These are phyloP conservation scores for Leccinum imitatum DNA, from an alignment of 768 basidiomycete species.

Conservation along the genomic window DNA sequence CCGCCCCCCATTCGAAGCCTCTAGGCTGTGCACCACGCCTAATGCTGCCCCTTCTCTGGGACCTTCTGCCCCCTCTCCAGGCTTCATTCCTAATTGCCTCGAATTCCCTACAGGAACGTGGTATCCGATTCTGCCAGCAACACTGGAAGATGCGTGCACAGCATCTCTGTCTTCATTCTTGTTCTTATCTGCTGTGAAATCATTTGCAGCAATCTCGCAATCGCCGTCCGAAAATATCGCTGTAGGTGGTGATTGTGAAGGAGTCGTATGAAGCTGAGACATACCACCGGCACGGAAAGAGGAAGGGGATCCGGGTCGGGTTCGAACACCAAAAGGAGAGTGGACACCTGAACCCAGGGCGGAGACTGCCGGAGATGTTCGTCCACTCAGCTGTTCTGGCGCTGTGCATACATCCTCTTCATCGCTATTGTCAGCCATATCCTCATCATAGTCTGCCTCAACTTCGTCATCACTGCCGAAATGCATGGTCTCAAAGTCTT, in stretches of 20 bases:
- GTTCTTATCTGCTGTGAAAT: conserved; percentile 6
- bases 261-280: not conserved
- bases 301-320: conserved; percentile 5
- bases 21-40: conserved; percentile 24
- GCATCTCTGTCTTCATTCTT: not conserved
- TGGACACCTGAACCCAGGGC: conserved; percentile 16
- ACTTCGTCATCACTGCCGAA: conserved; percentile 25
- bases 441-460: conserved; percentile 31
- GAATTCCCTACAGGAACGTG: not conserved
- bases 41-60: conserved; percentile 13
- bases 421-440: conserved; percentile 29
- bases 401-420: conserved; percentile 26
- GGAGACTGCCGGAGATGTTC: conserved; percentile 27
- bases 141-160: conserved; percentile 5
- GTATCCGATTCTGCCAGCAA: conserved; percentile 2
- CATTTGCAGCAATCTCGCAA: not conserved
- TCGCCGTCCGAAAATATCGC: conserved; percentile 3
- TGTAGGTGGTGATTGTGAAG: conserved; percentile 14
- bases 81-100: conserved; percentile 2
- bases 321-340: conserved; percentile 11
- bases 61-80: conserved; percentile 6
- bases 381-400: conserved; percentile 24
- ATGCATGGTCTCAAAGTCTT: conserved; percentile 17
- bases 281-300: conserved; percentile 5
- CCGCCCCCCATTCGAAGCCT: conserved; percentile 16